Evolutionary conservation across 768 basidiomycete species (phyloP).

Genomic region (Sarcodon aspratus): DNA sequence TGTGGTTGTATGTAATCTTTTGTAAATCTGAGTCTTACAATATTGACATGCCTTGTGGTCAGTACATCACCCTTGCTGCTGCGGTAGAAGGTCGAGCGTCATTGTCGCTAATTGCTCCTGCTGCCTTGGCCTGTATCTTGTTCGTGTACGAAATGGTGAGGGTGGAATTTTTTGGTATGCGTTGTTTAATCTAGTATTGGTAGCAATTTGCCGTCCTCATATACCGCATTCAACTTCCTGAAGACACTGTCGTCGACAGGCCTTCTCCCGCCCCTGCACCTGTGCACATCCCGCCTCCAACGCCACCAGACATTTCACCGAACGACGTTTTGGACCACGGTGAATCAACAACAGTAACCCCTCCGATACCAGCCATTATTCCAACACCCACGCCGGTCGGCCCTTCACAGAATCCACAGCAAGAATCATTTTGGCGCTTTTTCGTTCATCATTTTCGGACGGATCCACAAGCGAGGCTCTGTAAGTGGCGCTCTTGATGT

Average conservation of each 20-base stretch:
- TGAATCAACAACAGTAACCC: no score
- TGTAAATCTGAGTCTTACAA: neutral
- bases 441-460: constrained; percentile 48
- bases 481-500: constrained; percentile 27
- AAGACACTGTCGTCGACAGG: constrained; percentile 28
- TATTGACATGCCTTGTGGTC: neutral
- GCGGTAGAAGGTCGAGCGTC: constrained; percentile 75
- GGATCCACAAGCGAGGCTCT: constrained; percentile 63
- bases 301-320: no score
- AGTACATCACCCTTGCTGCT: constrained; percentile 82
- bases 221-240: constrained; percentile 75
- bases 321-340: no score
- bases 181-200: neutral
- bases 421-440: constrained; percentile 31
- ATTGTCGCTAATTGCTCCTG: constrained; percentile 71
- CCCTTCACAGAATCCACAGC: constrained; percentile 3
- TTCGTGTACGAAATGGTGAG: constrained; percentile 78
- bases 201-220: constrained; percentile 81
- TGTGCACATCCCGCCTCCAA: constrained; percentile 10
- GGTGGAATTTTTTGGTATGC: constrained; percentile 4
- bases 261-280: constrained; percentile 8
- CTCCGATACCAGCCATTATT: constrained; percentile 1
- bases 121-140: constrained; percentile 70
- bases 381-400: constrained; percentile 12
- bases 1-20: constrained; percentile 37